phyloP scores from a whole-genome alignment of 2,329 filamentous ascomycete genomes.

The Colletotrichum echinochloae region DNA sequence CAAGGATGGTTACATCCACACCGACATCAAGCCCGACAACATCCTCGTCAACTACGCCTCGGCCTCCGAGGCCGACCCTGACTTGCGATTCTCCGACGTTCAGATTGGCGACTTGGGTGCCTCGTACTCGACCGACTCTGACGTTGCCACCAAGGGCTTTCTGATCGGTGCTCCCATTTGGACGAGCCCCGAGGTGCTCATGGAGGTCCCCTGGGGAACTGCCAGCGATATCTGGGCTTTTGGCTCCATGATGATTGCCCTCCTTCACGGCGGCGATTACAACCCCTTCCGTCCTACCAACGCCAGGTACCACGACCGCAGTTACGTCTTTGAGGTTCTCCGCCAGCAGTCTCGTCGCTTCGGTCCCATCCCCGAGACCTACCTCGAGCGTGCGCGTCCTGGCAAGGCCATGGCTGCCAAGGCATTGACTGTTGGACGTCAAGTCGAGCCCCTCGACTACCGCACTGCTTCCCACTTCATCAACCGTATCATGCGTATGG shows the following conservation, averaged over 20 bases:
- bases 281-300: constrained; percentile 37
- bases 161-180: constrained; percentile 38
- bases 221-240: constrained; percentile 88
- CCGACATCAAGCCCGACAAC: constrained; percentile 39
- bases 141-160: constrained; percentile 35
- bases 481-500: constrained; percentile 40
- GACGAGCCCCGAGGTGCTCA: constrained; percentile 36
- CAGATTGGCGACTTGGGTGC: constrained; percentile 37
- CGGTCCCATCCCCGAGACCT: constrained; percentile 34
- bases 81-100: constrained; percentile 36
- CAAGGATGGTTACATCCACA: constrained; percentile 37
- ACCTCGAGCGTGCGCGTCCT: constrained; percentile 34
- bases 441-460: constrained; percentile 37
- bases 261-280: constrained; percentile 38
- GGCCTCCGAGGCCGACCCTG: constrained; percentile 31
- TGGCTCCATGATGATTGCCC: constrained; percentile 69
- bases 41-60: constrained; percentile 38
- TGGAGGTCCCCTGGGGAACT: constrained; percentile 58
- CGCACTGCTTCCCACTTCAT: constrained; percentile 37
- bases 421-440: constrained; percentile 29
- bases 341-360: constrained; percentile 37
- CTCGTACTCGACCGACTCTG: constrained; percentile 35
- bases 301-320: constrained; percentile 36
- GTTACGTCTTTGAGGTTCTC: constrained; percentile 39
- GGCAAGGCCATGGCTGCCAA: constrained; percentile 39